Conservation (phyloP, 305 asterid species). For the Fraxinus xanthoxyloides region DNA sequence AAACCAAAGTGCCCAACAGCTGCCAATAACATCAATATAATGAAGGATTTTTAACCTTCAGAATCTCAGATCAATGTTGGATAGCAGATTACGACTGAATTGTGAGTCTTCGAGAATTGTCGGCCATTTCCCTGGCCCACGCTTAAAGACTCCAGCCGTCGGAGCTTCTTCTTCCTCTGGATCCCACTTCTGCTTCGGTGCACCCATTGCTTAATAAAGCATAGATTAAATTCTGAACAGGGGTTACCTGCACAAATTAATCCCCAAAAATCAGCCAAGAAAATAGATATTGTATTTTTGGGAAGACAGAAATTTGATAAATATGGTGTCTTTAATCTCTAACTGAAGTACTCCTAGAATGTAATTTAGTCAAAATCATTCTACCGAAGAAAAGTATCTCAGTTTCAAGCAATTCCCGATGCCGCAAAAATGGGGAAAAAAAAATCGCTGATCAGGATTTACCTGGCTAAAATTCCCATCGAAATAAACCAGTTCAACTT, state of each 20-base stretch:
- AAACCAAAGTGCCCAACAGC: background rate
- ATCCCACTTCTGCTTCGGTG: conserved; percentile 68
- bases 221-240: background rate
- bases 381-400: background rate
- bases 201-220: conserved; percentile 44
- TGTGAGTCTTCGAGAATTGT: conserved; percentile 71
- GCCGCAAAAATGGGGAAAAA: background rate
- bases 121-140: conserved; percentile 77
- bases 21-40: background rate
- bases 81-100: conserved; percentile 53
- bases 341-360: background rate
- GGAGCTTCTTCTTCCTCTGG: conserved; percentile 77
- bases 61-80: conserved; percentile 49
- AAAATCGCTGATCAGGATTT: background rate
- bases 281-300: background rate
- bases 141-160: conserved; percentile 68
- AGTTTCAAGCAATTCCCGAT: background rate
- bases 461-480: background rate
- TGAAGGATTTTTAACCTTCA: conserved; percentile 44
- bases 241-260: conserved; percentile 16
- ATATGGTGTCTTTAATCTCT: background rate
- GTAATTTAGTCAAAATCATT: background rate
- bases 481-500: background rate
- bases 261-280: background rate
- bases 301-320: background rate